A percentile compares a stretch with the other conserved stretches of the same genome.
phyloP scores from a whole-genome alignment of 2,329 filamentous ascomycete species.

The Alternaria triticimaculans region DNA sequence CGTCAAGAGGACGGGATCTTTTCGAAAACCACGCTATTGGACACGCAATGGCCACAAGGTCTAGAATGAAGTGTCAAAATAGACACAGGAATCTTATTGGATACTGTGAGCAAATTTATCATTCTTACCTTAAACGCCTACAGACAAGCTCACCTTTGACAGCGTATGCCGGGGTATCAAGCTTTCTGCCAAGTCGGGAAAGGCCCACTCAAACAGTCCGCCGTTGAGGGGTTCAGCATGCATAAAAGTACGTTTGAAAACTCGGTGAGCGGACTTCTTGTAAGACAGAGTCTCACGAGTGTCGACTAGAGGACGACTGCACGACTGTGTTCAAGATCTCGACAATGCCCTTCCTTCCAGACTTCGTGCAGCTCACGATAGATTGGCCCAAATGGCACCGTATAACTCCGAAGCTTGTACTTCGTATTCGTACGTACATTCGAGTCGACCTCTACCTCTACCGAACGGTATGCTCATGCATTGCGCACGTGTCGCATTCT shows the following conservation, averaged over 20 bases:
- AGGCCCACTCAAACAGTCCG: neutral
- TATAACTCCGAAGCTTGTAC: neutral
- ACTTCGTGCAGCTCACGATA: neutral
- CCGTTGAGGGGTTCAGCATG: neutral
- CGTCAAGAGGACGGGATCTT: conserved; percentile 3
- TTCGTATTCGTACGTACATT: conserved; percentile 2
- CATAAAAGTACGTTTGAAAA: neutral
- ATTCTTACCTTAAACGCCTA: neutral
- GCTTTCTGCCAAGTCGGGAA: neutral
- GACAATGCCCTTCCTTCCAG: neutral
- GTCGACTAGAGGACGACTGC: neutral
- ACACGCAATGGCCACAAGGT: conserved; percentile 1
- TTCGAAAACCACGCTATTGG: conserved; percentile 13
- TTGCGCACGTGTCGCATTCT: conserved; percentile 9
- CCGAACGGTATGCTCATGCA: neutral
- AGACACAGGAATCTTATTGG: neutral
- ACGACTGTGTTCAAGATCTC: neutral
- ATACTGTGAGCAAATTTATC: neutral
- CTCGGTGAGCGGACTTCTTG: neutral
- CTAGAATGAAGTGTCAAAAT: conserved; percentile 10
- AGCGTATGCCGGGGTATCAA: neutral
- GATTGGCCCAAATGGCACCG: neutral
- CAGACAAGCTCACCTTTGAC: neutral
- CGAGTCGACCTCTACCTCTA: neutral
- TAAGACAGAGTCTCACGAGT: neutral